Evolutionary conservation across 2,329 filamentous ascomycete genomes (phyloP).

Genomic region (Pyrenophora tritici-repentis): DNA sequence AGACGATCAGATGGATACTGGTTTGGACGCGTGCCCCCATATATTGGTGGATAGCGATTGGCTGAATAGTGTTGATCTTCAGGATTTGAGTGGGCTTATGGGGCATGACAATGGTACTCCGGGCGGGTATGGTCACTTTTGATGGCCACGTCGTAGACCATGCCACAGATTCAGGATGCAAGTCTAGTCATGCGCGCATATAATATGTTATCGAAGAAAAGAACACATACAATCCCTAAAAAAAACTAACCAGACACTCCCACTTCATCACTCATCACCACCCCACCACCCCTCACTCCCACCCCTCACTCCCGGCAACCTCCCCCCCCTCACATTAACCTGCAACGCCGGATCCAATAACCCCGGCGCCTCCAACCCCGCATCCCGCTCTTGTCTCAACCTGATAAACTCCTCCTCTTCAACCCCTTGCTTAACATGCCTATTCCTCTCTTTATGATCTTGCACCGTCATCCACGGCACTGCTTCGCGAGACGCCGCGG

Average conservation of each 20-base stretch:
- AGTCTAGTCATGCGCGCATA: too few species aligned
- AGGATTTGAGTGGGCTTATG: constrained; percentile 17
- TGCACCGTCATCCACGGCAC: constrained; percentile 43
- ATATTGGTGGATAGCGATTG: constrained; percentile 1
- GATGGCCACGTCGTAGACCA: too few species aligned
- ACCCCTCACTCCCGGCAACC: too few species aligned
- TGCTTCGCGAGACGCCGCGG: constrained; percentile 24
- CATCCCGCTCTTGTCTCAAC: constrained; percentile 40
- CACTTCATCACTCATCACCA: too few species aligned
- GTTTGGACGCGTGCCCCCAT: not conserved
- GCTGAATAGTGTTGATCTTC: constrained; percentile 13
- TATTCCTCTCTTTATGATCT: constrained; percentile 44
- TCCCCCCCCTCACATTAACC: constrained; percentile 48
- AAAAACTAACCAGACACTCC: too few species aligned
- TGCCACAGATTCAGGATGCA: too few species aligned
- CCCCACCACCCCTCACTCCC: too few species aligned
- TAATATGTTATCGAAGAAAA: too few species aligned
- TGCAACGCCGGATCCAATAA: constrained; percentile 48
- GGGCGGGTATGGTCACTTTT: not conserved
- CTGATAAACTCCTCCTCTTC: constrained; percentile 42
- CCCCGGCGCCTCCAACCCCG: constrained; percentile 35
- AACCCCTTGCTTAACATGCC: constrained; percentile 36
- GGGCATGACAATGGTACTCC: constrained; percentile 11
- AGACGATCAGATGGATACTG: not conserved
- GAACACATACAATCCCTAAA: too few species aligned